Conservation (phyloP, 2,329 filamentous ascomycete genomes). For the Chaetomiaceae sp. region DNA sequence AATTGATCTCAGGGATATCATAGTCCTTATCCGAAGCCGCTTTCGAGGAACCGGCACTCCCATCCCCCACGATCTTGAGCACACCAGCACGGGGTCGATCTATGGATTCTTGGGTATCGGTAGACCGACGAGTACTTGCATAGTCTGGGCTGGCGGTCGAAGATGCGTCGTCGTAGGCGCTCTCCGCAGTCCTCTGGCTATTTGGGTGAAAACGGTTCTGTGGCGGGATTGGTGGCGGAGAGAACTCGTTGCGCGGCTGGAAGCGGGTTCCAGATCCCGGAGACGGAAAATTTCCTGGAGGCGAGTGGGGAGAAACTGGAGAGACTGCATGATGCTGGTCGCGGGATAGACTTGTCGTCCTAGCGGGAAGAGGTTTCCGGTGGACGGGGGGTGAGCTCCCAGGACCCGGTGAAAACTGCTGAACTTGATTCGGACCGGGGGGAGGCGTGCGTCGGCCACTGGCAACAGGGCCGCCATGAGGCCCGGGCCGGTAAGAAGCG, state of each 20-base stretch:
- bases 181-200: constrained; percentile 38
- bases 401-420: constrained; percentile 18
- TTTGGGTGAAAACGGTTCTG: constrained; percentile 34
- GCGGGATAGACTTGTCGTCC: constrained; percentile 27
- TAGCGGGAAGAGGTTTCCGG: constrained; percentile 31
- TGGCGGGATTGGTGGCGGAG: constrained; percentile 10
- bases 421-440: constrained; percentile 14
- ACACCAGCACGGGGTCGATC: constrained; percentile 74
- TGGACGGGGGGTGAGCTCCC: constrained; percentile 28
- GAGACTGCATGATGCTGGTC: constrained; percentile 18
- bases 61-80: constrained; percentile 69
- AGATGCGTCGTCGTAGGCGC: constrained; percentile 57
- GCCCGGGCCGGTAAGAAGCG: constrained; percentile 30
- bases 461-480: constrained; percentile 26
- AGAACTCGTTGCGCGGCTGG: background rate
- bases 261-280: background rate
- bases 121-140: constrained; percentile 62
- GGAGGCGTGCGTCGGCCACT: constrained; percentile 26
- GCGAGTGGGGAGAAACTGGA: constrained; percentile 23
- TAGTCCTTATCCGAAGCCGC: constrained; percentile 33
- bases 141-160: constrained; percentile 70
- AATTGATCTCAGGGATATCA: constrained; percentile 72
- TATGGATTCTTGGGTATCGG: constrained; percentile 46
- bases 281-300: background rate
- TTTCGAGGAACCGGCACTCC: constrained; percentile 28